Conservation (phyloP, 2,329 filamentous ascomycete species). For the Escovopsis sp. region DNA sequence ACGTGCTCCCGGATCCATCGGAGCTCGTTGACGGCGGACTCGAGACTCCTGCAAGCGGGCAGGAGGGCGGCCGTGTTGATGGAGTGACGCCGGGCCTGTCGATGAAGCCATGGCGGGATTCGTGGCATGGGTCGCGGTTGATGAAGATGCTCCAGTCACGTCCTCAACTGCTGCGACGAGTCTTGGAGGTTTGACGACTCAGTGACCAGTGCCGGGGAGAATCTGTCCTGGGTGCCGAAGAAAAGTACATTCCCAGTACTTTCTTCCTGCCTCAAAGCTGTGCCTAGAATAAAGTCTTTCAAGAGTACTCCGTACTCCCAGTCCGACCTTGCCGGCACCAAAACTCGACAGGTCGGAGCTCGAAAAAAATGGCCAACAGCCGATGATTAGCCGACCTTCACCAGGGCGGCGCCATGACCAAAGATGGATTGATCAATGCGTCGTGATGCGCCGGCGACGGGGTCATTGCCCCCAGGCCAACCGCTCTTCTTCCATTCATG, state of each 20-base stretch:
- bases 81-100: slow-evolving; percentile 37
- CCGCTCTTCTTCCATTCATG: no score
- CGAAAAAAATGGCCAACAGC: background rate
- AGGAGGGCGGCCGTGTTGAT: slow-evolving; percentile 46
- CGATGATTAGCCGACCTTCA: slow-evolving; percentile 2
- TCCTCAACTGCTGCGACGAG: no score
- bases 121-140: slow-evolving; percentile 38
- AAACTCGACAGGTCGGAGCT: background rate
- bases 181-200: no score
- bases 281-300: background rate
- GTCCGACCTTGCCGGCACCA: background rate
- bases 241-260: no score
- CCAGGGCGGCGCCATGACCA: no score
- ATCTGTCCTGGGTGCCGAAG: background rate
- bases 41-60: slow-evolving; percentile 45
- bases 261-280: no score
- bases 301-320: background rate
- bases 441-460: no score
- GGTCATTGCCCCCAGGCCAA: no score
- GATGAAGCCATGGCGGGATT: slow-evolving; percentile 42
- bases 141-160: background rate
- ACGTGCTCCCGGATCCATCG: slow-evolving; percentile 57
- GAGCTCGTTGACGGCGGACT: slow-evolving; percentile 53
- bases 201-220: no score
- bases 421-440: no score